Evolutionary conservation across 176 grass and related monocot genomes (phyloP), one percentile per base, ranked within the genome.

Genomic region (Triticum aestivum): DNA sequence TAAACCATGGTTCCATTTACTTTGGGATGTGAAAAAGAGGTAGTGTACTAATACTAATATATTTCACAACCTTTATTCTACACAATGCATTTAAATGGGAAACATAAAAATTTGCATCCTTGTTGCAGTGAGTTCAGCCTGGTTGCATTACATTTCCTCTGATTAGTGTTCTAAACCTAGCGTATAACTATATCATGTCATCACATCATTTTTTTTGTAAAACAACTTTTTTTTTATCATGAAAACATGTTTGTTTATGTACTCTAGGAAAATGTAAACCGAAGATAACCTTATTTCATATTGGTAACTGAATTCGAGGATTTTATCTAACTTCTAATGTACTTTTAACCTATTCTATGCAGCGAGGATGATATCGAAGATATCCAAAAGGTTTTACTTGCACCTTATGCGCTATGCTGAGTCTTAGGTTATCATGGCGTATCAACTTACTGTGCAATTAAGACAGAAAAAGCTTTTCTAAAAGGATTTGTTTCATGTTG

Each of bases 311-410:
- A 75, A 75, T 51, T 69, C 3, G 14, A 20, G 45, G 51, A 52
- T 52, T 30, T 76, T 26, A 52, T 32, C 49, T 24, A 69, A 13
- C 44, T 39, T 74, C 74, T 27, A 49, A 64, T 21, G 45, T 66
- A 20, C 75, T 73, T 88, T 83, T 21, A 39, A 79, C 49, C 65
- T 76, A 54, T 80, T 81, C 56, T 65, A 82, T 92, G 74, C 83
- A 99, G 97, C 10, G 97, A 99, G 87, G 97, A 99, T 93, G 97
- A 99, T 69, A 92, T 99, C 85, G 97, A 99, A 94, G 97, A 99
- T 65, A 99, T 99, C 88, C 97, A 99, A 90, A 99, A 96, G 97
- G 97, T 99, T 84, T 26, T 75, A 51, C 11, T 82, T 89, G 21
- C 21, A 87, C 42, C 76, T 79, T 82, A 42, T 33, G 21, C 11